Conservation (phyloP, 2,329 filamentous ascomycete species). For the Colletotrichum sp. region DNA sequence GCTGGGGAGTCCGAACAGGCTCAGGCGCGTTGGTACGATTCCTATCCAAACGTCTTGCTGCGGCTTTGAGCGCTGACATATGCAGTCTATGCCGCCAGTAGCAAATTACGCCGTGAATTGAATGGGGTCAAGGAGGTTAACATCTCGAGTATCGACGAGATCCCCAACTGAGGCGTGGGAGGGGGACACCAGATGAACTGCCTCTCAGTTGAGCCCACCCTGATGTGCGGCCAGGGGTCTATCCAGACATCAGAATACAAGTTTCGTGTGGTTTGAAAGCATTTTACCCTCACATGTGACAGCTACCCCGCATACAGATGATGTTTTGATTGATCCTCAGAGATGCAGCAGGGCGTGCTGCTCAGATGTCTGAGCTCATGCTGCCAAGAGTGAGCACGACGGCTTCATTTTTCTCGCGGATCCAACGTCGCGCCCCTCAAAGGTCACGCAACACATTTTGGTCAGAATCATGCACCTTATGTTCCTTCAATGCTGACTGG, state of each 20-base stretch:
- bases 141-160: background rate
- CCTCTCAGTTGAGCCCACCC: background rate
- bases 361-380: background rate
- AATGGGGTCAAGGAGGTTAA: background rate
- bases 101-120: background rate
- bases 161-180: background rate
- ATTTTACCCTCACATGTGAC: background rate
- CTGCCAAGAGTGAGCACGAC: background rate
- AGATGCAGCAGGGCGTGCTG: background rate
- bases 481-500: background rate
- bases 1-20: conserved; percentile 37
- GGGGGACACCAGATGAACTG: background rate
- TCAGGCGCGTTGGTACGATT: conserved; percentile 16
- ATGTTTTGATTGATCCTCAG: background rate
- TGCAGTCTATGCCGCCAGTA: background rate
- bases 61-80: background rate
- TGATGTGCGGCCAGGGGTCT: background rate
- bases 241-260: background rate
- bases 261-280: background rate
- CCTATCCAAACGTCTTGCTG: background rate
- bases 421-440: background rate
- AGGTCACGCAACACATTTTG: background rate
- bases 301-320: background rate
- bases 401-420: background rate
- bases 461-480: background rate